These are phyloP conservation scores for Kwoniella botswanensis DNA, from an alignment of 768 basidiomycete genomes.

Conservation along the genomic window DNA sequence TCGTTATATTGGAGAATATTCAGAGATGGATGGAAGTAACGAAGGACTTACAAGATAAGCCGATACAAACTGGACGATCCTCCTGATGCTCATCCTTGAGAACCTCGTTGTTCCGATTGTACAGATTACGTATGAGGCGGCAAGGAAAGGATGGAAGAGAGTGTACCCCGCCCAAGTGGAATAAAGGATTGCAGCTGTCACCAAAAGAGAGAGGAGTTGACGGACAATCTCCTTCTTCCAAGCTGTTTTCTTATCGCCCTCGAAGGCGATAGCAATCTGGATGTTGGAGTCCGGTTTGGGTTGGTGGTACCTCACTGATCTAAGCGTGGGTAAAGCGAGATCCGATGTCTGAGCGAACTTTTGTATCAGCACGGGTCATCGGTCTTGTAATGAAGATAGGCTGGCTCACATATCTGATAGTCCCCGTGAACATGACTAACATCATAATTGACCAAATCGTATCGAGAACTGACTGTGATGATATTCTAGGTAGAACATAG, in stretches of 20 bases:
- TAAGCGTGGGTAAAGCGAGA: conserved; percentile 2
- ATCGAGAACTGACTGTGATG: conserved; percentile 7
- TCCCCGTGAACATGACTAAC: neutral
- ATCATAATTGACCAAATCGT: conserved; percentile 1
- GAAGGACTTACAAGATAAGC: conserved; percentile 13
- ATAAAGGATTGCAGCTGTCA: neutral
- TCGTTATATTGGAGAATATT: neutral
- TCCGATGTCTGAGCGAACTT: conserved; percentile 3
- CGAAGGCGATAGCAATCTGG: neutral
- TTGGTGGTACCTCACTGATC: conserved; percentile 12
- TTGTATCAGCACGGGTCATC: neutral
- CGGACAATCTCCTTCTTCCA: conserved; percentile 2
- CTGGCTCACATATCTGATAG: conserved; percentile 13
- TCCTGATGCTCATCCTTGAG: conserved; percentile 10
- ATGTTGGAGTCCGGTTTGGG: conserved; percentile 2
- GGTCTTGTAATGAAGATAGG: neutral
- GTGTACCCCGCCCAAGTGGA: conserved; percentile 9
- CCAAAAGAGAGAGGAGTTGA: neutral
- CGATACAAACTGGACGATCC: conserved; percentile 4
- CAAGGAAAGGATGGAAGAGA: conserved; percentile 4
- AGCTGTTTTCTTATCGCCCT: conserved; percentile 3
- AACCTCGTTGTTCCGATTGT: neutral
- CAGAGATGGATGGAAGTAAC: neutral
- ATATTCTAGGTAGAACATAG: conserved; percentile 5
- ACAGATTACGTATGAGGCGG: neutral